phyloP scores from a whole-genome alignment of 257 asterid genomes.

The Petunia secreta region DNA sequence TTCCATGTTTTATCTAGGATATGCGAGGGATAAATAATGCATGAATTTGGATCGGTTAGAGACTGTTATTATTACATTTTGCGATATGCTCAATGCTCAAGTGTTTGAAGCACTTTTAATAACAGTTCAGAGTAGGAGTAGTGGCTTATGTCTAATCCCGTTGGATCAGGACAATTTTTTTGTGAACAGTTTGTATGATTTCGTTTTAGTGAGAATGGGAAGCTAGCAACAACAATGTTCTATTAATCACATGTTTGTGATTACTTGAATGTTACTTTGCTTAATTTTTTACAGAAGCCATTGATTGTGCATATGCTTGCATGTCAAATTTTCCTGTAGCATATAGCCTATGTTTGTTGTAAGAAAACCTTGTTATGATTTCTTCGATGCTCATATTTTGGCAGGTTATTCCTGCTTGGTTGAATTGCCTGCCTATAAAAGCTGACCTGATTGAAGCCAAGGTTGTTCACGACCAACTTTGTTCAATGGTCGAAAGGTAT shows the following conservation, averaged over 20 bases:
- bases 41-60: not conserved
- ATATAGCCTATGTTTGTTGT: conserved; percentile 2
- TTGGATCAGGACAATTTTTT: not conserved
- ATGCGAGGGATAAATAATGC: not conserved
- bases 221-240: not conserved
- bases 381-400: conserved; percentile 19
- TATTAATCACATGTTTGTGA: not conserved
- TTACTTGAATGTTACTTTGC: not conserved
- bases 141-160: not conserved
- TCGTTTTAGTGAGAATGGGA: not conserved
- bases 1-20: not conserved
- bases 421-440: conserved; percentile 90
- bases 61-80: not conserved
- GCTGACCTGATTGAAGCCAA: conserved; percentile 92
- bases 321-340: not conserved
- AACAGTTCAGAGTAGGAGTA: not conserved
- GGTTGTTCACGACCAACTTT: conserved; percentile 92
- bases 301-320: not conserved
- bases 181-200: not conserved
- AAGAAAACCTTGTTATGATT: conserved; percentile 1
- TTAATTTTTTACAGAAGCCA: not conserved
- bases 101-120: not conserved
- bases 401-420: conserved; percentile 95
- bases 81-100: not conserved
- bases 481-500: conserved; percentile 94